phyloP scores from a whole-genome alignment of 2,329 filamentous ascomycete species.

The Penicillium sp. region DNA sequence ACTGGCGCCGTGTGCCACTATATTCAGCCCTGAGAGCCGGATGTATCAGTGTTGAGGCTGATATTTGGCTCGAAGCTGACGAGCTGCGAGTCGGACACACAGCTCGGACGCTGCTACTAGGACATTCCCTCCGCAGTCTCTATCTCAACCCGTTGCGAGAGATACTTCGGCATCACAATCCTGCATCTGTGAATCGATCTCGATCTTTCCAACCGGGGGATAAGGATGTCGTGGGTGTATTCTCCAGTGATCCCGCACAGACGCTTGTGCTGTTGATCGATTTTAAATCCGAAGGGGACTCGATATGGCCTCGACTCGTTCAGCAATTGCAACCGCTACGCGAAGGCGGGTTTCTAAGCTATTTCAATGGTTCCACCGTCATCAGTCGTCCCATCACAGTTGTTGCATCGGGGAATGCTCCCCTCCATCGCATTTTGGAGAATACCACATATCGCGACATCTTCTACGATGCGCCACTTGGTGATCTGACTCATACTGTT shows the following conservation, averaged over 20 bases:
- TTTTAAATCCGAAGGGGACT: conserved; percentile 58
- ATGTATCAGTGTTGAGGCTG: conserved; percentile 65
- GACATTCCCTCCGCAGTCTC: conserved; percentile 59
- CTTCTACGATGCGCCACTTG: conserved; percentile 51
- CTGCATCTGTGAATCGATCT: not conserved
- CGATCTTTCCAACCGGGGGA: too few relatives aligned
- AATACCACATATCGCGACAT: conserved; percentile 47
- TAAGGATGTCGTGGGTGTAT: conserved; percentile 51
- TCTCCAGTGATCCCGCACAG: conserved; percentile 52
- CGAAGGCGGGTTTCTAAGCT: conserved; percentile 43
- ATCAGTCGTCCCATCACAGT: conserved; percentile 46
- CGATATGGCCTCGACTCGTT: conserved; percentile 27
- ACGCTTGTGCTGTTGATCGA: conserved; percentile 65
- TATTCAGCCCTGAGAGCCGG: conserved; percentile 60
- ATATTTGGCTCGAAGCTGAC: conserved; percentile 61
- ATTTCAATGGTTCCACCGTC: conserved; percentile 41
- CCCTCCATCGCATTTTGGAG: conserved; percentile 39
- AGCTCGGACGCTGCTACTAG: conserved; percentile 51
- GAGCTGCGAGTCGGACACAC: conserved; percentile 65
- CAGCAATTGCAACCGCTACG: conserved; percentile 44
- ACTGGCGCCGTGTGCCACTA: conserved; percentile 63
- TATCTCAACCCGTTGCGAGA: conserved; percentile 64
- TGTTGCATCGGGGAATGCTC: conserved; percentile 49
- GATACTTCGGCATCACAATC: conserved; percentile 55
- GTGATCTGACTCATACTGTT: conserved; percentile 15